Evolutionary conservation across 495 filamentous ascomycete species (phyloP).

Genomic region (Xanthoparmelia taractica): DNA sequence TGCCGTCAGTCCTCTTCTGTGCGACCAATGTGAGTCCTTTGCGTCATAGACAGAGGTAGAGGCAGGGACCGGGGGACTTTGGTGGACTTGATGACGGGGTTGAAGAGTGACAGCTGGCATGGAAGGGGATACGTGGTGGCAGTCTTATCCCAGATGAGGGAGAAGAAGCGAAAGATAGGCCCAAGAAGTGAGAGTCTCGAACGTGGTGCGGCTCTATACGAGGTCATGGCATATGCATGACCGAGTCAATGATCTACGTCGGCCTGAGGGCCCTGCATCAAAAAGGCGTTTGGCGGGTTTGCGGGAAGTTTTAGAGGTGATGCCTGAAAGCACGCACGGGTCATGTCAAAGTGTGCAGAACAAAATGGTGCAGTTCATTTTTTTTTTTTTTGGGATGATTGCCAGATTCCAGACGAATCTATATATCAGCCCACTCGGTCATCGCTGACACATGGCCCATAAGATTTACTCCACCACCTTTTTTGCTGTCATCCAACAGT

Average conservation of each 20-base stretch:
- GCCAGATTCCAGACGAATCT: neutral
- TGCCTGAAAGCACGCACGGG: neutral
- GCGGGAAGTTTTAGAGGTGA: neutral
- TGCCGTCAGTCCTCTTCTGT: neutral
- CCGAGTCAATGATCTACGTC: neutral
- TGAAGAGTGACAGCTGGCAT: neutral
- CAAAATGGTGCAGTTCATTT: too few relatives aligned
- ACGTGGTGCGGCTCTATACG: conserved; percentile 4
- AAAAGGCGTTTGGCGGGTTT: conserved; percentile 3
- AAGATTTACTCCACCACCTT: neutral
- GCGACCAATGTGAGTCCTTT: neutral
- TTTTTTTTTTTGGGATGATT: too few relatives aligned
- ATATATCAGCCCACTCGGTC: conserved; percentile 5
- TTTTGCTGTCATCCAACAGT: neutral
- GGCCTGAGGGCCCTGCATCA: neutral
- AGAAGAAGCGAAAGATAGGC: conserved; percentile 2
- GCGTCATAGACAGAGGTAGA: neutral
- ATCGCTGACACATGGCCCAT: neutral
- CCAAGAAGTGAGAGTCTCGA: neutral
- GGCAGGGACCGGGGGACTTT: neutral
- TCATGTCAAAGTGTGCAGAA: too few relatives aligned
- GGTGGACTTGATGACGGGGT: neutral
- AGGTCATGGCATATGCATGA: neutral
- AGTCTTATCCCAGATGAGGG: neutral
- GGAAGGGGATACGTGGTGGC: neutral